These are phyloP conservation scores for Chalciporus sp. DNA, from an alignment of 1,284 basidiomycete genomes.

Conservation along the genomic window DNA sequence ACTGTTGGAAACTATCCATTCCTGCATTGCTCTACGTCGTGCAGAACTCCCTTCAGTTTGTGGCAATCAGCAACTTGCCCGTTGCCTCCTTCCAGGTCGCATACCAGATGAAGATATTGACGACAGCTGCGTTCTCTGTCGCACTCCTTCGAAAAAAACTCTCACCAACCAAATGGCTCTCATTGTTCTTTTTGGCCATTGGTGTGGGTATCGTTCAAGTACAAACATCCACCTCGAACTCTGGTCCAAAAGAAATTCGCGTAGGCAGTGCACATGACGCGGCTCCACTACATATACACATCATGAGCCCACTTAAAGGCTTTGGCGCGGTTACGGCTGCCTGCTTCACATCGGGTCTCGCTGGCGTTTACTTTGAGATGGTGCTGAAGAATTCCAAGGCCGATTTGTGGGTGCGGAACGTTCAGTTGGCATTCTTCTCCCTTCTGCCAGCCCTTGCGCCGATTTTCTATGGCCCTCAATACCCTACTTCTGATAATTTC, in stretches of 20 bases:
- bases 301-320: conserved; percentile 69
- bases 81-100: conserved; percentile 92
- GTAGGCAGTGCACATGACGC: conserved; percentile 61
- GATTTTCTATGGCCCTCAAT: conserved; percentile 55
- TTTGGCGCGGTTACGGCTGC: conserved; percentile 69
- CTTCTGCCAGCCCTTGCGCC: conserved; percentile 75
- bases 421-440: conserved; percentile 78
- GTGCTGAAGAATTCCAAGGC: conserved; percentile 72
- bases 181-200: conserved; percentile 80
- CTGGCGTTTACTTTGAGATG: conserved; percentile 85
- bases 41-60: conserved; percentile 95
- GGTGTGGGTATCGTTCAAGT: conserved; percentile 94
- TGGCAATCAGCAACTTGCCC: conserved; percentile 88
- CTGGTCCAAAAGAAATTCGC: conserved; percentile 29
- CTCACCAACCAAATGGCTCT: conserved; percentile 78
- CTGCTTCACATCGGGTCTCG: conserved; percentile 79
- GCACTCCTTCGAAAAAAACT: conserved; percentile 78
- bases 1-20: conserved; percentile 97
- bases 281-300: conserved; percentile 43
- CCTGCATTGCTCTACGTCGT: conserved; percentile 96
- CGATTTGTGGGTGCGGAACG: conserved; percentile 80
- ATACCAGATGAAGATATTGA: conserved; percentile 96
- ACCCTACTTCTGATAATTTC: conserved; percentile 42
- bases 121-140: conserved; percentile 92
- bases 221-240: conserved; percentile 48